Conservation (phyloP, 2,329 filamentous ascomycete species). For the Trichoderma arundinaceum region DNA sequence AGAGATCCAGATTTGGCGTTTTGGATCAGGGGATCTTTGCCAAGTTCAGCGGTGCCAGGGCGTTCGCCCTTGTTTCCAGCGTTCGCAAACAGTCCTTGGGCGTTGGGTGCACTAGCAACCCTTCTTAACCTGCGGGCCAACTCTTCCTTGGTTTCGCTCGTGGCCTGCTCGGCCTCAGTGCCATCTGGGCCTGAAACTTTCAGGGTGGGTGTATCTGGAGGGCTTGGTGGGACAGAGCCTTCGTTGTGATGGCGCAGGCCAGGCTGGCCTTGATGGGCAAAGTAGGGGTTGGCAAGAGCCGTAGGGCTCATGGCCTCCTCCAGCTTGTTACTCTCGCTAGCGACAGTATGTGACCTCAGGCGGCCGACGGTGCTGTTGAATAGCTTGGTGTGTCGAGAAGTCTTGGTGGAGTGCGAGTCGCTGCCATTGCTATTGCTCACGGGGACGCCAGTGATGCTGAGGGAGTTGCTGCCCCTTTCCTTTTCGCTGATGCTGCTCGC, state of each 20-base stretch:
- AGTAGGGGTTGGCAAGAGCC: conserved; percentile 95
- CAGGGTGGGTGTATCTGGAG: conserved; percentile 84
- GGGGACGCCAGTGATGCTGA: conserved; percentile 31
- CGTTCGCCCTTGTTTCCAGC: conserved; percentile 58
- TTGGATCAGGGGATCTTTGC: conserved; percentile 74
- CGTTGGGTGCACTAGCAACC: conserved; percentile 95
- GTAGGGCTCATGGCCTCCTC: conserved; percentile 91
- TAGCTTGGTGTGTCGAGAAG: conserved; percentile 85
- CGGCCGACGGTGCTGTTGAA: conserved; percentile 84
- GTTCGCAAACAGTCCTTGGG: conserved; percentile 83
- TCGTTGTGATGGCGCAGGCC: conserved; percentile 94
- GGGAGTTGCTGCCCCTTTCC: conserved; percentile 69
- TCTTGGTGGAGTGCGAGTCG: conserved; percentile 52
- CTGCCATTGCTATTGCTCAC: conserved; percentile 28
- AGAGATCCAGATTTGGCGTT: conserved; percentile 53
- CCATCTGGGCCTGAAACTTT: conserved; percentile 73
- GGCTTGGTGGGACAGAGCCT: conserved; percentile 88
- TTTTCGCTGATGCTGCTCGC: conserved; percentile 48
- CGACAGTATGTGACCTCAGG: conserved; percentile 86
- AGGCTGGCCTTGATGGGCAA: conserved; percentile 92
- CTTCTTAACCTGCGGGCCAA: conserved; percentile 88
- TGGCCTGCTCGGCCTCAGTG: conserved; percentile 68
- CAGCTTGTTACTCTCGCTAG: conserved; percentile 88
- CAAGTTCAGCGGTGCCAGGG: conserved; percentile 83
- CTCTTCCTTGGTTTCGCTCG: conserved; percentile 87